phyloP scores from a whole-genome alignment of 2,329 filamentous ascomycete genomes.

The Fusarium lyarnte region DNA sequence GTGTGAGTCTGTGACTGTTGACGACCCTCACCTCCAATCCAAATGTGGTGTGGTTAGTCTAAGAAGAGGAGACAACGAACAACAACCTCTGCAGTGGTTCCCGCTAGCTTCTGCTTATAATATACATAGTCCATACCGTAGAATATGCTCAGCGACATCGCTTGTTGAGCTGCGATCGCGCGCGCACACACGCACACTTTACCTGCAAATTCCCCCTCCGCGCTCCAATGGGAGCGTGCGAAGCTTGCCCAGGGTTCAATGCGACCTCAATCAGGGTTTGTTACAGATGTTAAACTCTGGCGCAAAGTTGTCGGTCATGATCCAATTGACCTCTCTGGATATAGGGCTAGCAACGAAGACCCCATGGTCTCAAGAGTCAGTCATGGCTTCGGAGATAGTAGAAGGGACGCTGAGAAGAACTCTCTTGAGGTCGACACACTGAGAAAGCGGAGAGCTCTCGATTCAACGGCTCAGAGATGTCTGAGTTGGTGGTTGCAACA shows the following conservation, averaged over 20 bases:
- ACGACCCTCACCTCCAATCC: slow-evolving; percentile 35
- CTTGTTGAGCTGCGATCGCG: slow-evolving; percentile 31
- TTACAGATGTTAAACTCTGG: slow-evolving; percentile 9
- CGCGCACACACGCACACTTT: slow-evolving; percentile 29
- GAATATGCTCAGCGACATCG: slow-evolving; percentile 28
- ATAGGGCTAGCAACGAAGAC: neutral
- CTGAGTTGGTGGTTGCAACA: slow-evolving; percentile 34
- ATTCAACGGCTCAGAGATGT: slow-evolving; percentile 28
- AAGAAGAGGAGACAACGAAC: slow-evolving; percentile 20
- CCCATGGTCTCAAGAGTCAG: slow-evolving; percentile 17
- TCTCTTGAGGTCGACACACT: slow-evolving; percentile 5
- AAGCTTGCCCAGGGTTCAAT: slow-evolving; percentile 33
- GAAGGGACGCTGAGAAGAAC: slow-evolving; percentile 6
- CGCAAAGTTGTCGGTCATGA: slow-evolving; percentile 29
- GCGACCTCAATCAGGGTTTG: slow-evolving; percentile 32
- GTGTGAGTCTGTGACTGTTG: slow-evolving; percentile 31
- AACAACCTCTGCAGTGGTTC: slow-evolving; percentile 23
- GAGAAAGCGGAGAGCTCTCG: slow-evolving; percentile 20
- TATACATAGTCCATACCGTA: neutral
- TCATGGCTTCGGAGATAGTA: neutral
- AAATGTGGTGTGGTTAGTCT: slow-evolving; percentile 24
- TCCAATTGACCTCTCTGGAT: neutral
- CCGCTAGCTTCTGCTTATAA: slow-evolving; percentile 18
- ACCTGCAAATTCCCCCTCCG: slow-evolving; percentile 18
- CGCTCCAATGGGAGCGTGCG: slow-evolving; percentile 31